Percentiles rank a stretch among this genome's conserved stretches.
phyloP scores from a whole-genome alignment of 1,284 basidiomycete species.

The Puccinia novopanici region DNA sequence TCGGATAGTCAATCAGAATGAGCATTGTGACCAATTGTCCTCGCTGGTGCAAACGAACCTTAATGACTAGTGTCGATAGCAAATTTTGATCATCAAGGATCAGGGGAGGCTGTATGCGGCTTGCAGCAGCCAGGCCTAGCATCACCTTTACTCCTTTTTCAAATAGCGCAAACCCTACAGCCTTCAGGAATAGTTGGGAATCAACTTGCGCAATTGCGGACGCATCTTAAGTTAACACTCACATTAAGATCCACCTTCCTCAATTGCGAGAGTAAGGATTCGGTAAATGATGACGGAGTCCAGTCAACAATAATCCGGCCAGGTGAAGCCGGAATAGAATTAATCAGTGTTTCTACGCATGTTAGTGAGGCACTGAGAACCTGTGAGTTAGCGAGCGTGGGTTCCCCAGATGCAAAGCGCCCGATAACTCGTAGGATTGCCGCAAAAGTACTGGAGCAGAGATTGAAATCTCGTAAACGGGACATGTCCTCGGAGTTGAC shows the following conservation, averaged over 20 bases:
- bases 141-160: constrained; percentile 32
- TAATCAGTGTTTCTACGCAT: constrained; percentile 30
- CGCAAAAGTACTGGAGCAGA: constrained; percentile 32
- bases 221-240: neutral
- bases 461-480: constrained; percentile 16
- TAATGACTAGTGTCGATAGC: constrained; percentile 22
- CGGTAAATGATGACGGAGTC: constrained; percentile 24
- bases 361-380: constrained; percentile 33
- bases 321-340: constrained; percentile 2
- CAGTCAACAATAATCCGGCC: constrained; percentile 21
- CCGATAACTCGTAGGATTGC: constrained; percentile 27
- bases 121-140: constrained; percentile 28
- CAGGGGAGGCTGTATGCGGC: constrained; percentile 19
- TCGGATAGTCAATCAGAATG: neutral
- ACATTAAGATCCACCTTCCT: constrained; percentile 34
- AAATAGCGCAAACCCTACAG: constrained; percentile 33
- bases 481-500: constrained; percentile 22
- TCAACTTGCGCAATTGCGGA: constrained; percentile 29
- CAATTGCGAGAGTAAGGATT: constrained; percentile 30
- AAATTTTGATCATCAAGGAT: constrained; percentile 29
- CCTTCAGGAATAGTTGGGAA: constrained; percentile 33
- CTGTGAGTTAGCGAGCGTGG: neutral
- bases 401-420: constrained; percentile 6
- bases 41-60: neutral
- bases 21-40: neutral